Evolutionary conservation across 2,329 filamentous ascomycete genomes (phyloP).

Genomic region (Neoscytalidium dimidiatum): DNA sequence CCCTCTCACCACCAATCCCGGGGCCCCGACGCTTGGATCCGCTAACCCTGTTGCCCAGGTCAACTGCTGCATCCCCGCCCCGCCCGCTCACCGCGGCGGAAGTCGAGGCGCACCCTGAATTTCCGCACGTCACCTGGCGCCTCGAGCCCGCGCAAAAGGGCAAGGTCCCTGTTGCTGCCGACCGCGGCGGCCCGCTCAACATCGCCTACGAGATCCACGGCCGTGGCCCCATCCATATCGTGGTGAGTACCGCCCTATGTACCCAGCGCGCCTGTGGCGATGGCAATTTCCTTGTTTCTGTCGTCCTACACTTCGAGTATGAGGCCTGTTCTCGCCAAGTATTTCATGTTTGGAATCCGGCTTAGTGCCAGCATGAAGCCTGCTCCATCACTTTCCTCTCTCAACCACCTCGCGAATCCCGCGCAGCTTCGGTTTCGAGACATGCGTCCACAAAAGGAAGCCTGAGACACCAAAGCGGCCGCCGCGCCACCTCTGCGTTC

Average conservation of each 20-base stretch:
- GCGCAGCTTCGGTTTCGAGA: slow-evolving; percentile 8
- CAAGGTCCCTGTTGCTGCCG: slow-evolving; percentile 64
- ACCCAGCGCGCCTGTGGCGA: too few relatives aligned
- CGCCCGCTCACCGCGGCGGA: slow-evolving; percentile 55
- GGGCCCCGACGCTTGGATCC: not conserved
- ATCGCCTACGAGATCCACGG: slow-evolving; percentile 83
- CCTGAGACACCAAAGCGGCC: not conserved
- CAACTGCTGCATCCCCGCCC: slow-evolving; percentile 16
- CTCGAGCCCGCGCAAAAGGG: slow-evolving; percentile 67
- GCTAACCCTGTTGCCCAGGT: slow-evolving; percentile 12
- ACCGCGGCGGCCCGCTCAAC: slow-evolving; percentile 72
- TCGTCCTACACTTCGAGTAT: slow-evolving; percentile 11
- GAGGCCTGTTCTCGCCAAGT: slow-evolving; percentile 13
- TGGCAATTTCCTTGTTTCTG: slow-evolving; percentile 11
- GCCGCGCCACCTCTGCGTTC: not conserved
- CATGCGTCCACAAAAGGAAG: not conserved
- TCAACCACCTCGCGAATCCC: slow-evolving; percentile 7
- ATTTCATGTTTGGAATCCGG: not conserved
- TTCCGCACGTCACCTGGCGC: slow-evolving; percentile 66
- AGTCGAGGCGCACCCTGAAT: slow-evolving; percentile 67
- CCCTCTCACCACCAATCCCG: not conserved
- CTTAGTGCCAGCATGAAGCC: slow-evolving; percentile 6
- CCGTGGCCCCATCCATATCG: slow-evolving; percentile 67
- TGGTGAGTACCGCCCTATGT: slow-evolving; percentile 57
- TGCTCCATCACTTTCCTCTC: slow-evolving; percentile 23